These are phyloP conservation scores for Baudoinia panamericana DNA, from an alignment of 495 filamentous ascomycete species.

Conservation along the genomic window DNA sequence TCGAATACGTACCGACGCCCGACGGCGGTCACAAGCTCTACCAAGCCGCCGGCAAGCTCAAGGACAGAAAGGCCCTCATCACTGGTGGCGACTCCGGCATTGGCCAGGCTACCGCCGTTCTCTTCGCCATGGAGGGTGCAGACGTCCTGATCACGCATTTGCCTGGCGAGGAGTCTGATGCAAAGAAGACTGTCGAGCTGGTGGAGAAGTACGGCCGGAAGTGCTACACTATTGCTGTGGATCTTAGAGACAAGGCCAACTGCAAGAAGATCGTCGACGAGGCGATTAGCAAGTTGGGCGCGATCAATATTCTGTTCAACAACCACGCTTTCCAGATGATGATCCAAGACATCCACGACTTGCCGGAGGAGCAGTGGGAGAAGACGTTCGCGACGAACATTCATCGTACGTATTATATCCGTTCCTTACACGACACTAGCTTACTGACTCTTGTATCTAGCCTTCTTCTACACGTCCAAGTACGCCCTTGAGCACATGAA, in stretches of 20 bases:
- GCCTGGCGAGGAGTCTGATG: constrained; percentile 56
- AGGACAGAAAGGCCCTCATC: constrained; percentile 62
- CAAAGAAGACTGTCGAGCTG: constrained; percentile 53
- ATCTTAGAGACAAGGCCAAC: constrained; percentile 49
- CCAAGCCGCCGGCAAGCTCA: constrained; percentile 64
- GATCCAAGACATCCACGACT: constrained; percentile 58
- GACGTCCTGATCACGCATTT: constrained; percentile 62
- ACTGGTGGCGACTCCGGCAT: constrained; percentile 78
- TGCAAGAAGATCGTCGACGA: constrained; percentile 58
- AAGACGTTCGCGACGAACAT: constrained; percentile 34
- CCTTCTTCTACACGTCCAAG: constrained; percentile 48
- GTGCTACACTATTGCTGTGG: constrained; percentile 46
- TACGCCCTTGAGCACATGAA: constrained; percentile 66
- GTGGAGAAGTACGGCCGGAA: constrained; percentile 53
- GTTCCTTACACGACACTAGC: not conserved
- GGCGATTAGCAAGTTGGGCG: constrained; percentile 49
- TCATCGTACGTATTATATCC: constrained; percentile 18
- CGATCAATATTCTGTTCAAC: constrained; percentile 67
- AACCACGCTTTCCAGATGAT: constrained; percentile 63
- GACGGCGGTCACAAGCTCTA: constrained; percentile 61
- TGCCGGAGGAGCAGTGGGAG: constrained; percentile 73
- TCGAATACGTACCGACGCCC: constrained; percentile 54
- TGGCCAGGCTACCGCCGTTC: constrained; percentile 61
- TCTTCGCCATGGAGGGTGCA: constrained; percentile 77
- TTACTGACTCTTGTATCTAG: constrained; percentile 5